Evolutionary conservation across 306 rosid species (phyloP).

Genomic region (Sindora glabra): DNA sequence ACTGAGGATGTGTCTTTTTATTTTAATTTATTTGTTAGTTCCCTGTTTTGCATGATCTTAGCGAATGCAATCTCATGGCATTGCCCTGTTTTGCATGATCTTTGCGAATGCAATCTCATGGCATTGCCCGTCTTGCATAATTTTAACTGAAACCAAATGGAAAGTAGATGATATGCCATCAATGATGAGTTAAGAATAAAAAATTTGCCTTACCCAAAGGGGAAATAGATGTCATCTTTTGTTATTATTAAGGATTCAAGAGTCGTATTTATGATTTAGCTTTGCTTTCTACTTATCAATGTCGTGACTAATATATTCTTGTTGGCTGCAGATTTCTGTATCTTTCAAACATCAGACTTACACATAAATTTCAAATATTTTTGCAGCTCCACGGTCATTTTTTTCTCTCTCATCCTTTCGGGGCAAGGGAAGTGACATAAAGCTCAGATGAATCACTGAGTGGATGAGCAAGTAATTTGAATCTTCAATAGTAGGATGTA

Average conservation of each 20-base stretch:
- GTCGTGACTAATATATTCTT: neutral
- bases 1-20: neutral
- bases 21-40: neutral
- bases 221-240: neutral
- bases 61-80: neutral
- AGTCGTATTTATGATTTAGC: neutral
- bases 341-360: slow-evolving; percentile 15
- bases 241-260: neutral
- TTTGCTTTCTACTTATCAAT: slow-evolving; percentile 4
- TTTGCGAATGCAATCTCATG: no score
- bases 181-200: no score
- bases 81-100: slow-evolving; percentile 2
- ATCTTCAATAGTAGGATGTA: slow-evolving; percentile 47
- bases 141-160: no score
- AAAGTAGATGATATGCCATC: no score
- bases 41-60: neutral
- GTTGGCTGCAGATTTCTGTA: neutral
- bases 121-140: no score
- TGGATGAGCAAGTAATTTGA: slow-evolving; percentile 24
- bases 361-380: slow-evolving; percentile 7
- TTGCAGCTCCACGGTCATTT: slow-evolving; percentile 91
- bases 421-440: slow-evolving; percentile 88
- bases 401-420: slow-evolving; percentile 91
- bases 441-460: slow-evolving; percentile 56
- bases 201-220: neutral